Base-by-base conservation (phyloP, 495 filamentous ascomycete species). In the Penicillium arizonense region DNA sequence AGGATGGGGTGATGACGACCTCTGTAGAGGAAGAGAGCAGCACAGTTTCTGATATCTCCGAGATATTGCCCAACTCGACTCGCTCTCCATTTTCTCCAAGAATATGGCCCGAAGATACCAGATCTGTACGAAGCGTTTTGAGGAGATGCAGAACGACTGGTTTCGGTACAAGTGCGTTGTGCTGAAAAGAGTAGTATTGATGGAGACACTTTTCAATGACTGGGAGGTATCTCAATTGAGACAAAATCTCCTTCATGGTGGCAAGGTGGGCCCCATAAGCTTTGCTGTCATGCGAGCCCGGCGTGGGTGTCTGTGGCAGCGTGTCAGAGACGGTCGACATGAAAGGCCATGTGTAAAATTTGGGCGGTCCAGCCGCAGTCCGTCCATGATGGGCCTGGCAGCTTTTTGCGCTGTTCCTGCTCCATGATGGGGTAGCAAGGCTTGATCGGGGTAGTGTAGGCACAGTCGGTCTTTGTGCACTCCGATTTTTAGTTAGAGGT, bases 341-440 rank as follows among this genome's bases (percentile, higher is more conserved):
- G 38, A 62, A 62, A 33, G 55, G 58, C 58, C 58, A 62, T 45
- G 47, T 37, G 14, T 58, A 50, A 14, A 62, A 62, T 38, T 42
- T 52, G 10, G 51, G 55, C 1, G 55, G 39, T n/a, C 50, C 56
- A 44, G 47, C 52, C 40, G 18, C 33, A 37, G 51, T 40, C n/a
- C 47, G 34, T 50, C 47, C 39, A 20, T 11, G 16, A 40, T 45
- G 0, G 35, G 33, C 8, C 34, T 50, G 18, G 16, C 20, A 24
- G 18, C 36, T 3, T 44, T 44, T 32, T 30, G 13, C 13, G 13
- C 13, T 28, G 13, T 5, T 32, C 24, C 41, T 30, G 24, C 24
- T 46, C 33, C 40, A 47, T 46, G 47, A 23, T 51, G 53, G 46
- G 0, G 41, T 28, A 44, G 42, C 36, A 51, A 39, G 20, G 37